phyloP scores from a whole-genome alignment of 345 rosid species.

The Hirschfeldia incana region DNA sequence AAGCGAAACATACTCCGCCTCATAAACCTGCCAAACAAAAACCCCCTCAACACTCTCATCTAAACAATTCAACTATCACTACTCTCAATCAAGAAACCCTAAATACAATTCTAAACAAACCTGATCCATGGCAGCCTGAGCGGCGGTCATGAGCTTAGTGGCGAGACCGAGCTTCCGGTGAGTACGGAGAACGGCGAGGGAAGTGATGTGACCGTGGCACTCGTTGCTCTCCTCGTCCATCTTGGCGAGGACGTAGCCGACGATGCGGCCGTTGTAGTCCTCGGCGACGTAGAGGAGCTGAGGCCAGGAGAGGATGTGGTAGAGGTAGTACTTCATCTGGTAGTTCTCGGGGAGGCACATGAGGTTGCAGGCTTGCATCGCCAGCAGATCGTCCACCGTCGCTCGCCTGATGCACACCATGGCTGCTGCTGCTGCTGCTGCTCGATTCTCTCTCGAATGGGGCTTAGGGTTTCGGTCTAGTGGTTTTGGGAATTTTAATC shows the following conservation, averaged over 20 bases:
- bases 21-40: constrained; percentile 60
- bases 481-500: neutral
- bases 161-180: constrained; percentile 96
- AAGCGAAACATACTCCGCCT: constrained; percentile 87
- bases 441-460: constrained; percentile 1
- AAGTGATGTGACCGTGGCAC: constrained; percentile 98
- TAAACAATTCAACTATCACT: neutral
- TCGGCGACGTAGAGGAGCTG: constrained; percentile 99
- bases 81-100: neutral
- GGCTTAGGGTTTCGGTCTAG: constrained; percentile 33
- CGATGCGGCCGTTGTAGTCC: constrained; percentile 95
- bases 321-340: constrained; percentile 98
- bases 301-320: constrained; percentile 98
- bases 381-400: constrained; percentile 84
- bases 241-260: constrained; percentile 94
- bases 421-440: neutral
- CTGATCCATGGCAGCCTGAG: constrained; percentile 98
- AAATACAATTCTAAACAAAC: constrained; percentile 28
- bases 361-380: constrained; percentile 97
- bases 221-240: constrained; percentile 98
- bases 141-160: constrained; percentile 99
- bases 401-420: constrained; percentile 99
- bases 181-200: constrained; percentile 97
- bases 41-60: neutral
- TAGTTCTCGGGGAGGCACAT: constrained; percentile 96